phyloP scores from a whole-genome alignment of 345 rosid genomes.

The Raphanus raphanistrum region DNA sequence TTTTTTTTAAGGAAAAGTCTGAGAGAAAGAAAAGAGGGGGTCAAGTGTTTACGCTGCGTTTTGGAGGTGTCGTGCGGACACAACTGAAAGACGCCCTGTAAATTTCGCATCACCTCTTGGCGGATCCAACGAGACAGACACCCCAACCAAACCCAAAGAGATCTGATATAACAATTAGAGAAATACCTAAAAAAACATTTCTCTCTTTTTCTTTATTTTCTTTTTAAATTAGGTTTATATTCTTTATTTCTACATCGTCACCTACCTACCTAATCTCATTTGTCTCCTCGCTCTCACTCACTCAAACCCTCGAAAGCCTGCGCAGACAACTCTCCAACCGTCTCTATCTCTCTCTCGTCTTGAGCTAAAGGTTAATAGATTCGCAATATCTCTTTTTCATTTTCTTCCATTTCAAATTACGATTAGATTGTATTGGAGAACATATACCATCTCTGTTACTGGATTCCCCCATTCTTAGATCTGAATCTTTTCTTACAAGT shows the following conservation, averaged over 20 bases:
- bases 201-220: too few relatives aligned
- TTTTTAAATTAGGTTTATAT: not conserved
- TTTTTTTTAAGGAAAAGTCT: not conserved
- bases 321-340: not conserved
- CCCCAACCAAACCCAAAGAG: slow-evolving; percentile 5
- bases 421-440: not conserved
- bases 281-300: not conserved
- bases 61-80: slow-evolving; percentile 15
- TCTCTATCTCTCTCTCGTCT: not conserved
- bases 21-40: too few relatives aligned
- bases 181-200: not conserved
- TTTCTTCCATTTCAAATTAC: not conserved
- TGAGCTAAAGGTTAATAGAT: slow-evolving; percentile 23
- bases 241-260: not conserved
- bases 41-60: not conserved
- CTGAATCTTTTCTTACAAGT: not conserved
- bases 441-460: not conserved
- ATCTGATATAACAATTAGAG: not conserved
- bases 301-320: not conserved
- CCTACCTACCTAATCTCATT: slow-evolving; percentile 26
- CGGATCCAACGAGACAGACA: slow-evolving; percentile 38
- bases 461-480: not conserved
- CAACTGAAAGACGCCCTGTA: not conserved
- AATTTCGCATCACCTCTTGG: slow-evolving; percentile 16
- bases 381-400: not conserved